Evolutionary conservation across 2,329 filamentous ascomycete genomes (phyloP).

Genomic region (Neofusicoccum umdonicola): DNA sequence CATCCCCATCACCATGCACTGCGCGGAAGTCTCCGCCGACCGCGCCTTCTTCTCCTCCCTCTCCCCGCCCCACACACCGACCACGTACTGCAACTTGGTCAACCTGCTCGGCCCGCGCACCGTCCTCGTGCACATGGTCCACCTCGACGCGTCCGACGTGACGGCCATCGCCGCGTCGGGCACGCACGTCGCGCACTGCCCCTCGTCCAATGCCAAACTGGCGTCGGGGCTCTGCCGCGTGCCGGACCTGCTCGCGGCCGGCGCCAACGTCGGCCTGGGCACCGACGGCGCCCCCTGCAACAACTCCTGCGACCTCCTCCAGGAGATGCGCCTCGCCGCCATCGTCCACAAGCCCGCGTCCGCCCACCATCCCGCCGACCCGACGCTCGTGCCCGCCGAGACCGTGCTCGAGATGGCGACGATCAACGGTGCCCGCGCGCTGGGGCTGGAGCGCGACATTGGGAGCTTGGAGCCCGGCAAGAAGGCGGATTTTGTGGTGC

Average conservation of each 20-base stretch:
- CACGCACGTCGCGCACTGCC: constrained; percentile 51
- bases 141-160: constrained; percentile 48
- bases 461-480: constrained; percentile 45
- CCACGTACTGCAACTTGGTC: constrained; percentile 21
- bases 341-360: constrained; percentile 46
- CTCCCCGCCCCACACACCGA: constrained; percentile 44
- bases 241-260: constrained; percentile 43
- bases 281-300: constrained; percentile 56
- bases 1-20: constrained; percentile 41
- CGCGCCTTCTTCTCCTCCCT: constrained; percentile 31
- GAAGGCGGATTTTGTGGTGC: constrained; percentile 44
- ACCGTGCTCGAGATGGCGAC: constrained; percentile 52
- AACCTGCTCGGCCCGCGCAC: constrained; percentile 43
- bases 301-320: constrained; percentile 52
- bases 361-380: constrained; percentile 35
- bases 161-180: constrained; percentile 38
- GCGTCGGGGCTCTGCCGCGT: constrained; percentile 51
- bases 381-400: constrained; percentile 45
- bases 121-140: constrained; percentile 54
- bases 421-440: constrained; percentile 49
- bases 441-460: constrained; percentile 41
- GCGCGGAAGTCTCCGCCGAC: constrained; percentile 36
- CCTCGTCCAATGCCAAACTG: constrained; percentile 53
- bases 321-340: constrained; percentile 53
- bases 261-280: constrained; percentile 50